Conservation (phyloP, 2,329 filamentous ascomycete genomes). For the Cylindrodendrum hubeiense region DNA sequence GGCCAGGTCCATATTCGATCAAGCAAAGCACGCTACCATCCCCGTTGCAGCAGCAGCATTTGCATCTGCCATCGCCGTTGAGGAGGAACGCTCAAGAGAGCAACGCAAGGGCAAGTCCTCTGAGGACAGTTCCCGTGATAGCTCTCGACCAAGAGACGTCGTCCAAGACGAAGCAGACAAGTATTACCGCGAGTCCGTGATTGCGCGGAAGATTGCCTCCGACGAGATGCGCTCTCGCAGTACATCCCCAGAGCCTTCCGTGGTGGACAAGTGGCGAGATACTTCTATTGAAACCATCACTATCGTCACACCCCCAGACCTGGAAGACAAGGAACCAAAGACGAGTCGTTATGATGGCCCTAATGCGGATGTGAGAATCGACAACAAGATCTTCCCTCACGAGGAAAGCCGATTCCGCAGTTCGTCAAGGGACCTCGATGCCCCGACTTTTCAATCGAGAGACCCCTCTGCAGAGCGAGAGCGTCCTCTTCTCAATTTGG, state of each 20-base stretch:
- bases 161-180: slow-evolving; percentile 70
- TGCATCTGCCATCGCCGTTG: slow-evolving; percentile 60
- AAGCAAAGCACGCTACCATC: slow-evolving; percentile 61
- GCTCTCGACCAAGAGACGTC: slow-evolving; percentile 51
- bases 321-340: slow-evolving; percentile 56
- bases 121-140: slow-evolving; percentile 50
- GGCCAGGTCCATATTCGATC: slow-evolving; percentile 58
- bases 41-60: slow-evolving; percentile 62
- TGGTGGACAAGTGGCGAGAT: slow-evolving; percentile 66
- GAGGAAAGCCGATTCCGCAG: slow-evolving; percentile 58
- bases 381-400: slow-evolving; percentile 67
- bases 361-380: slow-evolving; percentile 73
- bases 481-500: slow-evolving; percentile 70
- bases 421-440: slow-evolving; percentile 40
- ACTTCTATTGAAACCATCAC: slow-evolving; percentile 53
- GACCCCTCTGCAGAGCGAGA: slow-evolving; percentile 68
- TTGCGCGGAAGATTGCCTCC: slow-evolving; percentile 65
- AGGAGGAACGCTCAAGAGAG: slow-evolving; percentile 53
- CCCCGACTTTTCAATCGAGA: slow-evolving; percentile 56
- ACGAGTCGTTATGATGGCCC: slow-evolving; percentile 68
- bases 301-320: slow-evolving; percentile 68
- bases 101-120: slow-evolving; percentile 48
- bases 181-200: slow-evolving; percentile 67
- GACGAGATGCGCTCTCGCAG: slow-evolving; percentile 67
- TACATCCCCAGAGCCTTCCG: slow-evolving; percentile 64